Evolutionary conservation across 495 filamentous ascomycete species (phyloP).

Genomic region (Hypoxylon lenormandii): DNA sequence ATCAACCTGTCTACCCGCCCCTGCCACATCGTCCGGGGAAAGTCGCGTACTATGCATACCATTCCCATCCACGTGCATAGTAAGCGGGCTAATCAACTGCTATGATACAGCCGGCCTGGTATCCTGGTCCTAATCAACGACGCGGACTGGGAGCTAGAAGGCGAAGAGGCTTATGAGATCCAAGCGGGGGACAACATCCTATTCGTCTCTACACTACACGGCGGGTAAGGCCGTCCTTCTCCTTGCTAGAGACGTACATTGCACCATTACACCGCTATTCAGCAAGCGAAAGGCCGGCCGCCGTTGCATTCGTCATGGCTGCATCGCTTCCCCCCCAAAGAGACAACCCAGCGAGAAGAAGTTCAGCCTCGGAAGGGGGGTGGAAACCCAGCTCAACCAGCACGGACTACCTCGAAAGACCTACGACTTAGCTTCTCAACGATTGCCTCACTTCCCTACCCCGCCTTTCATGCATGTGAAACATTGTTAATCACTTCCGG

Average conservation of each 20-base stretch:
- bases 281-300: constrained; percentile 11
- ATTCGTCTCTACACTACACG: constrained; percentile 98
- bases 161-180: constrained; percentile 87
- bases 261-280: constrained; percentile 38
- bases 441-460: constrained; percentile 24
- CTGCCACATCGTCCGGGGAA: constrained; percentile 31
- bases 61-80: constrained; percentile 21
- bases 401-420: constrained; percentile 12
- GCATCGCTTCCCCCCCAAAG: constrained; percentile 16
- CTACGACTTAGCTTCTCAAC: constrained; percentile 38
- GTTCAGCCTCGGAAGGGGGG: background rate
- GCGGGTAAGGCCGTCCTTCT: constrained; percentile 70
- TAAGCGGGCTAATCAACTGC: constrained; percentile 43
- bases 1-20: constrained; percentile 27
- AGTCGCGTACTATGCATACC: constrained; percentile 26
- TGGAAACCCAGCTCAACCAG: constrained; percentile 19
- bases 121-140: constrained; percentile 98
- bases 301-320: constrained; percentile 34
- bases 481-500: constrained; percentile 38
- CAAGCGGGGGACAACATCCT: constrained; percentile 85
- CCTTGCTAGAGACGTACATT: constrained; percentile 12
- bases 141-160: constrained; percentile 97
- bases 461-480: constrained; percentile 43
- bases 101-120: constrained; percentile 79
- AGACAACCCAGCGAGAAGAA: constrained; percentile 8